Evolutionary conservation across 306 rosid genomes (phyloP), one percentile per base, ranked within the genome.

Genomic region (Glycyrrhiza uralensis): DNA sequence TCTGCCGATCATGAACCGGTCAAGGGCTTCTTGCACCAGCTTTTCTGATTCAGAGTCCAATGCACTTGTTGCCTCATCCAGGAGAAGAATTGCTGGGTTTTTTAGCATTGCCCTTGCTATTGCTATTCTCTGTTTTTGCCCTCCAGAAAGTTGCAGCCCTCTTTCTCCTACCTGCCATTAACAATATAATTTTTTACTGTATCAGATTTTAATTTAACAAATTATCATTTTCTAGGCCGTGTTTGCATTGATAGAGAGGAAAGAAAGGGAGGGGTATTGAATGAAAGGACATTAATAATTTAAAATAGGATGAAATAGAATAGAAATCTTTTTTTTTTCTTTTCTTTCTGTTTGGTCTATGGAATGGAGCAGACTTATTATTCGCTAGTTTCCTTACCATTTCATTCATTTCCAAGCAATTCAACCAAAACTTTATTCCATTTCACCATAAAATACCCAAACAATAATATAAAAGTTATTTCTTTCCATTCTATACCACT

Each of bases 1-100:
- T 82, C 98, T 79, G 38, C 98, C 98, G 15, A 94, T 94, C 99
- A 94, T 94, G 85, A 94, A 94, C 69, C 99, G 84, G 76, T 94
- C 99, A 24, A 94, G 97, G 47, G 99, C 99, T 83, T 94, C 99
- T 71, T 94, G 99, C 47, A 94, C 99, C 66, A 94, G 83, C 81
- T 94, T 94, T 79, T 94, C 99, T 0, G 99, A 94, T 49, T 94
- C 99, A 3, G 99, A 94, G 79, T 94, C 99, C 76, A 94, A 74
- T 49, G 99, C 99, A 89, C 99, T 94, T 67, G 99, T 94, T 68
- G 99, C 99, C 72, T 94, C 99, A 35, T 94, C 99, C 44, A 94
- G 71, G 62, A 94, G 92, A 35, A 94, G 84, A 75, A 94, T 94
- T 23, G 99, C 99, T 41, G 99, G 99, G 78, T 94, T 94, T 82